Conservation (phyloP, 306 rosid genomes). For the Castanea sativa region DNA sequence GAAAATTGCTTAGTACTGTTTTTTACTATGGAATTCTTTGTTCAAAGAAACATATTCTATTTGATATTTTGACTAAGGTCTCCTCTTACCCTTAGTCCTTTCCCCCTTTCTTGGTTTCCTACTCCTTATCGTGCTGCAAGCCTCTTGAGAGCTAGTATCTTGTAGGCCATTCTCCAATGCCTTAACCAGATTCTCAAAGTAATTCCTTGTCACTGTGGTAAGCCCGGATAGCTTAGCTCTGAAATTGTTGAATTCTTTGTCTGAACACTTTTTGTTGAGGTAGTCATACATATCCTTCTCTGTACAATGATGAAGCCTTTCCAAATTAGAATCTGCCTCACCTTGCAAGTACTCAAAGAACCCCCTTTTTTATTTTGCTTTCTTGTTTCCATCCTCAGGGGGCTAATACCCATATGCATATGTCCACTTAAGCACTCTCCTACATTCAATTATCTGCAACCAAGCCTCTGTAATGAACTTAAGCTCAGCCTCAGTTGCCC, state of each 20-base stretch:
- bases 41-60: too few species aligned
- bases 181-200: slow-evolving; percentile 51
- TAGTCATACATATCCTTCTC: slow-evolving; percentile 69
- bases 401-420: slow-evolving; percentile 83
- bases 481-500: slow-evolving; percentile 86
- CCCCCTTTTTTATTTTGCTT: slow-evolving; percentile 40
- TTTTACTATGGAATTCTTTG: too few species aligned
- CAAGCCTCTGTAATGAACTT: slow-evolving; percentile 92
- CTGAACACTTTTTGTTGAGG: slow-evolving; percentile 50
- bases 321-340: slow-evolving; percentile 82
- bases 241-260: slow-evolving; percentile 60
- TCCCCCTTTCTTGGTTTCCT: slow-evolving; percentile 19
- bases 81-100: neutral
- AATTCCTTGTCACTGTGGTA: slow-evolving; percentile 57
- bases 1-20: too few species aligned
- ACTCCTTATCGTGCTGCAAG: slow-evolving; percentile 25
- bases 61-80: neutral
- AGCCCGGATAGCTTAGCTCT: slow-evolving; percentile 82
- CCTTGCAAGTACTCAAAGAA: slow-evolving; percentile 71
- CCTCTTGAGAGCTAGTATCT: slow-evolving; percentile 40
- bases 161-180: slow-evolving; percentile 52
- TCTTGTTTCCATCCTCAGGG: slow-evolving; percentile 50
- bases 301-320: slow-evolving; percentile 79
- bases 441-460: slow-evolving; percentile 88
- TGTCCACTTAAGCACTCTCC: slow-evolving; percentile 91